Base-by-base conservation (phyloP, 2,329 filamentous ascomycete genomes). In the Pseudocercospora eumusae region DNA sequence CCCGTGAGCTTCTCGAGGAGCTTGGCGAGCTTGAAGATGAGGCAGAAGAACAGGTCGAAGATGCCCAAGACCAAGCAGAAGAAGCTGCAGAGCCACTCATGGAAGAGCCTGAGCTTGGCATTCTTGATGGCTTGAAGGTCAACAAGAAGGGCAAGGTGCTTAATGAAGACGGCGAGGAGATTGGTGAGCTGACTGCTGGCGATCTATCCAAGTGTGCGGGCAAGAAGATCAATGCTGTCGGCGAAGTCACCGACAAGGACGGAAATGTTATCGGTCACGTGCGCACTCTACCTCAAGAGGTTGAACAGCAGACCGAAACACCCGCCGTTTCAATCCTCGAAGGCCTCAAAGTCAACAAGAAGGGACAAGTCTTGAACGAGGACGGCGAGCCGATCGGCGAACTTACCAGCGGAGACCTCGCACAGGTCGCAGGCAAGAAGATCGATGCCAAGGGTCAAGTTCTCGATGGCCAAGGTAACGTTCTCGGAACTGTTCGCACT, bases 141-240 rank as follows among this genome's bases (percentile, higher is more conserved):
- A 84, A 84, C 75, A 84, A 84, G 79, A 84, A 84, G 75, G 82
- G 82, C 50, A 76, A 81, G 68, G 76, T 82, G 56, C 75, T 82
- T 36, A 78, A 81, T 66, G 81, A 83, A 67, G 81, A 82, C 57
- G 82, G 82, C 23, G 82, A 84, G 62, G 74, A 77, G 6, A 82
- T 84, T 66, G 82, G 81, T 31, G 80, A 83, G 68, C 79, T 84
- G 45, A 72, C 75, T 44, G 81, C 83, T 66, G 87, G 87, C 45
- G 83, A 88, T 57, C 74, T 88, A 11, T 75, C 81, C 13, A 84
- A 87, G 64, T 88, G 86, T 65, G 84, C 87, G 18, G 82, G 86
- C 62, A 87, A 87, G 77, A 88, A 87, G 74, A 78, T 86, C 67
- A 87, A 88, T 66, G 82, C 81, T 62, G 80, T 87, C 74, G 86